A percentile compares a stretch with the other conserved stretches of the same genome.
These are phyloP conservation scores for Penicillium verrucosum DNA, from an alignment of 2,329 filamentous ascomycete species.

Conservation along the genomic window DNA sequence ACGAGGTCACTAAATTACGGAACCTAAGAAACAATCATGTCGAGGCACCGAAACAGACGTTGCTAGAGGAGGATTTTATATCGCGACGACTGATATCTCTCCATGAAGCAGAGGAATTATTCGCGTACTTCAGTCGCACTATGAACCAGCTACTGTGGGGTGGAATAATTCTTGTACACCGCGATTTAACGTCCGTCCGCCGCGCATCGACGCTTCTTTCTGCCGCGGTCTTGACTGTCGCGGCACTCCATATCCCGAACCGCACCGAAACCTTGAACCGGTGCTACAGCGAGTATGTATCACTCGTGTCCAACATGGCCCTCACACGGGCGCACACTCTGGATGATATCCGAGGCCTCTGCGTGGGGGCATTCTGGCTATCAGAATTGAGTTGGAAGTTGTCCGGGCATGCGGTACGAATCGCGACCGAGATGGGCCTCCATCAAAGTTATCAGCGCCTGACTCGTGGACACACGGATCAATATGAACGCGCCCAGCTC, in stretches of 20 bases:
- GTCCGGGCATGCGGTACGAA: conserved; percentile 57
- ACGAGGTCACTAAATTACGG: conserved; percentile 53
- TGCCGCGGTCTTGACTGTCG: conserved; percentile 56
- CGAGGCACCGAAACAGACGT: conserved; percentile 36
- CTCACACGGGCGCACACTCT: conserved; percentile 57
- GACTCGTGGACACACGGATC: conserved; percentile 47
- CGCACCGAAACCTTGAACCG: conserved; percentile 52
- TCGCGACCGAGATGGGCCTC: conserved; percentile 57
- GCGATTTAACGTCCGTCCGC: conserved; percentile 51
- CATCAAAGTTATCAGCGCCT: conserved; percentile 54
- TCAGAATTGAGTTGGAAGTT: conserved; percentile 62
- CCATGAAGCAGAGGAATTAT: conserved; percentile 52
- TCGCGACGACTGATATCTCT: conserved; percentile 48
- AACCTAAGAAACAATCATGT: conserved; percentile 40
- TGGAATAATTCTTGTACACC: conserved; percentile 50
- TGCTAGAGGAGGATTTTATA: conserved; percentile 51
- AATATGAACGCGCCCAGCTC: conserved; percentile 55
- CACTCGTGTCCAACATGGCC: conserved; percentile 56
- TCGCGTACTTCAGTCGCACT: conserved; percentile 50
- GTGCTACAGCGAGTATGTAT: conserved; percentile 58
- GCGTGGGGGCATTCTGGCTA: conserved; percentile 61
- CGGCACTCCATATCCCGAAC: conserved; percentile 57
- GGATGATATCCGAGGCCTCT: conserved; percentile 59
- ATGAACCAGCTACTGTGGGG: conserved; percentile 55
- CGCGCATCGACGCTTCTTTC: conserved; percentile 55